Evolutionary conservation across 2,329 filamentous ascomycete species (phyloP), one percentile per base, ranked within the genome.

Genomic region (Pseudopyricularia javanii): DNA sequence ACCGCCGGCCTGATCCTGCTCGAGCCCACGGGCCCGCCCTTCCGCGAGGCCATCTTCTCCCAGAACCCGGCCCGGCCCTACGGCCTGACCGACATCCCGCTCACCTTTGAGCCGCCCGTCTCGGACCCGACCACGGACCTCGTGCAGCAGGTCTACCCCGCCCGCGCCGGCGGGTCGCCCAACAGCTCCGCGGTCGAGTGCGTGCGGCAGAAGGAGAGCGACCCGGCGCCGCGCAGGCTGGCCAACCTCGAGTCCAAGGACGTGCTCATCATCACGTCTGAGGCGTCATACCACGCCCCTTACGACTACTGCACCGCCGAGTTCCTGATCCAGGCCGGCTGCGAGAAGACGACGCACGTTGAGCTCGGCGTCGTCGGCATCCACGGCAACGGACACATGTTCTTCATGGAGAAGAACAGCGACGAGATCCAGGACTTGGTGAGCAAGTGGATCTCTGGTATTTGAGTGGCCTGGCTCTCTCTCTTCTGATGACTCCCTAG

Each of bases 241-340:
- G 60, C 63, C 7, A 75, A 80, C 32, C 61, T 84, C 8, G 59
- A 62, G 2, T 65, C 67, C 14, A 67, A 79, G 8, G 72, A 70
- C 0, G 71, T 76, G 4, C 62, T 76, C 1, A 56, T 82, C 14
- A 59, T 79, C 30, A 80, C 76, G 0, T 66, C 66, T 0, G 73
- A 80, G 53, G 73, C 79, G 3, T 76, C 74, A 50, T 73, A 70
- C 17, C 79, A 83, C 61, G 64, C 67, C 2, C 62, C 66, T 11
- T 82, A 75, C 55, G 80, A 83, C 57, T 73, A 75, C 61, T 78
- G 75, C 37, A 80, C 74, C 0, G 70, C 74, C 2, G 56, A 62
- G 9, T 82, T 75, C 59, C 59, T 83, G 59, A 58, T 62, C 51
- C 78, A 82, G 59, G 75, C 72, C 2, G 77, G 78, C 0, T 61